Base-by-base conservation (phyloP, 139 green algal species). In the Axilococcus clingmanii region DNA sequence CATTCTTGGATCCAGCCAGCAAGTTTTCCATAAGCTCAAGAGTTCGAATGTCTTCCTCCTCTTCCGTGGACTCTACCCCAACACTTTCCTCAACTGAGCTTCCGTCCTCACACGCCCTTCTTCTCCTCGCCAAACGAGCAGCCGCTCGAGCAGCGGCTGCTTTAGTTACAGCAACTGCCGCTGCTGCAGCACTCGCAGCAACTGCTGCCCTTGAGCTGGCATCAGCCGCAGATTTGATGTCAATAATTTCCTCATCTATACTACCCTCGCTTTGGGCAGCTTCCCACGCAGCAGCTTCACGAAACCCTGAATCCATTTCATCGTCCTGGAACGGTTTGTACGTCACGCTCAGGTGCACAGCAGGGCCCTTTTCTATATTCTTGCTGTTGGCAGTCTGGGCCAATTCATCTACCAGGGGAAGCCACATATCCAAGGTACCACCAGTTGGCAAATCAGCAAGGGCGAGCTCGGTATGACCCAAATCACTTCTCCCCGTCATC, bases 111-210 rank as follows among this genome's bases (percentile, higher is more conserved):
- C 12, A 28, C 29, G 16, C 16, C 11, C 22, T 48, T 22, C 29
- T 48, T 23, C 35, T 36, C 17, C 57, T 55, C 7, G 64, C 48
- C 6, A 72, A 46, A 23, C 56, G 41, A 23, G 50, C 61, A 14
- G 82, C 84, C 11, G 82, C 86, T 3, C 84, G 64, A 12, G 86
- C 86, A 16, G 86, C 82, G 3, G 82, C 86, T 12, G 81, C 86
- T 47, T 87, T 83, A 16, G 86, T 91, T 40, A 95, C 86, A 0
- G 85, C 85, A 20, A 94, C 82, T 0, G 85, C 86, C 4, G 68
- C 70, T 1, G 85, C 72, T 4, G 85, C 86, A 4, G 85, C 83
- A 16, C 78, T 87, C 24, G 85, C 83, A 3, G 83, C 86, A 7
- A 94, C 86, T 2, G 80, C 81, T 20, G 86, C 86, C 4, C 83